Percentiles rank a stretch among this genome's conserved stretches.
Evolutionary conservation across 345 rosid genomes (phyloP).

Genomic region (Bretschneidera sinensis): DNA sequence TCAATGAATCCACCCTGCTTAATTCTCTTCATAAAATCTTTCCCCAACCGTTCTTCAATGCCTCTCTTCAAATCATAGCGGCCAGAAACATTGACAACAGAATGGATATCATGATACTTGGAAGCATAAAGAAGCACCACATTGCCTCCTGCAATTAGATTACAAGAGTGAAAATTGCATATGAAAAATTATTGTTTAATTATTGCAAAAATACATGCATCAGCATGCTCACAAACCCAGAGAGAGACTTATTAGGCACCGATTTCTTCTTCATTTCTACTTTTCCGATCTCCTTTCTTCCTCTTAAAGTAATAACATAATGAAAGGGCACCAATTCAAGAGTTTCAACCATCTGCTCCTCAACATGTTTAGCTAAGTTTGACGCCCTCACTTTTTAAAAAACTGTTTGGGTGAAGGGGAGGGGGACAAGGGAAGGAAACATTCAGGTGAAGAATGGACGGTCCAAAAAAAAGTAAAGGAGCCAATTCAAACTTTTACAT

Average conservation of each 20-base stretch:
- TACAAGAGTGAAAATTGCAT: neutral
- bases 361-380: neutral
- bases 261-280: neutral
- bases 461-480: neutral
- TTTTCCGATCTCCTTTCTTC: neutral
- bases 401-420: neutral
- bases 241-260: neutral
- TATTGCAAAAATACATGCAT: neutral
- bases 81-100: conserved; percentile 70
- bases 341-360: neutral
- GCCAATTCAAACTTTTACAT: too few species aligned
- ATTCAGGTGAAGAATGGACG: neutral
- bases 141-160: conserved; percentile 48
- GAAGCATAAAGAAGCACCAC: conserved; percentile 88
- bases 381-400: neutral
- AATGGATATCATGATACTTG: conserved; percentile 53
- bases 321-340: neutral
- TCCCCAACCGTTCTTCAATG: conserved; percentile 60
- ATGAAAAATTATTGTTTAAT: neutral
- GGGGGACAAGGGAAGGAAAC: neutral
- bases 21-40: conserved; percentile 44
- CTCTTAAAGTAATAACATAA: neutral
- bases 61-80: conserved; percentile 70
- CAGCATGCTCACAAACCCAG: too few species aligned
- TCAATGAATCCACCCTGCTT: conserved; percentile 55